Evolutionary conservation across 139 green algal genomes (phyloP).

Genomic region (Chlamydomonas sp.): DNA sequence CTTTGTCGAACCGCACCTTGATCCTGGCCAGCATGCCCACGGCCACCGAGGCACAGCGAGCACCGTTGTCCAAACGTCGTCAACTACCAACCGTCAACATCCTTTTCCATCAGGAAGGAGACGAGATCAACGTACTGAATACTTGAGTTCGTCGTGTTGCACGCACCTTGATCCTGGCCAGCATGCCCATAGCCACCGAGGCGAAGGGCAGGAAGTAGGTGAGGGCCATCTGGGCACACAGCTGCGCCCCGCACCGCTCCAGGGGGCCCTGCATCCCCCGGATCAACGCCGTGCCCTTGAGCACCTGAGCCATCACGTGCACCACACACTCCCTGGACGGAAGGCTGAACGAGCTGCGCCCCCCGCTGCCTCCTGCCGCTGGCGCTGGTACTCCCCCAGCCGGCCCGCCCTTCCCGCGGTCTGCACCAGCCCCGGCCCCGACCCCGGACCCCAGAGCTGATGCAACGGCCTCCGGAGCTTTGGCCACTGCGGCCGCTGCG

Average conservation of each 20-base stretch:
- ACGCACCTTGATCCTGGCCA: constrained; percentile 63
- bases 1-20: no score
- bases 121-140: no score
- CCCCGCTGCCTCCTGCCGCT: not conserved
- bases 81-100: no score
- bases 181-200: constrained; percentile 53
- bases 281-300: not conserved
- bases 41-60: no score
- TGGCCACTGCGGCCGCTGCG: not conserved
- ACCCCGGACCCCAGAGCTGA: no score
- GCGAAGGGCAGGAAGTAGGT: constrained; percentile 81
- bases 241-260: constrained; percentile 40
- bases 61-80: no score
- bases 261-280: constrained; percentile 41
- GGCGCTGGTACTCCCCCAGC: not conserved
- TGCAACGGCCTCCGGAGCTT: no score
- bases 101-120: no score
- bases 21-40: no score
- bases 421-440: not conserved
- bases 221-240: constrained; percentile 65
- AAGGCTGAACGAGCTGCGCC: not conserved
- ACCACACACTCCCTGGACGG: not conserved
- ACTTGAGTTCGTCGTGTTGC: not conserved
- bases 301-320: not conserved
- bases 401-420: not conserved